Percentiles rank a stretch among this genome's conserved stretches.
These are phyloP conservation scores for Apocynum venetum DNA, from an alignment of 257 asterid genomes.

Conservation along the genomic window DNA sequence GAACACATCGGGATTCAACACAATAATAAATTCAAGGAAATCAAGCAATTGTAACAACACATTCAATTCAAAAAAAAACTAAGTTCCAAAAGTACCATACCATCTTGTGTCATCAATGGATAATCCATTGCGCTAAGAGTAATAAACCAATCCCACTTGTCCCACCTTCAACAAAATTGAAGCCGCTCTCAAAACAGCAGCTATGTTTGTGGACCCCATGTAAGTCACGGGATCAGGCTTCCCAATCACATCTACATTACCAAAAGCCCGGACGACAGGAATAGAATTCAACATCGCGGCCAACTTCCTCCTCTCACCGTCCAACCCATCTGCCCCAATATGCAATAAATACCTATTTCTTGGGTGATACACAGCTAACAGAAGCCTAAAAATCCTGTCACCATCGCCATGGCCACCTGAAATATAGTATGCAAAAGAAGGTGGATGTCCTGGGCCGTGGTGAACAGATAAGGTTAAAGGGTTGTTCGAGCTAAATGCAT, in stretches of 20 bases:
- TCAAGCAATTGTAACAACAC: neutral
- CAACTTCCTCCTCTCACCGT: conserved; percentile 67
- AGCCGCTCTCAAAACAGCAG: conserved; percentile 76
- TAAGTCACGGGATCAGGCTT: conserved; percentile 92
- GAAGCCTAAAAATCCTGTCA: conserved; percentile 71
- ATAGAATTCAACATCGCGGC: conserved; percentile 64
- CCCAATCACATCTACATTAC: conserved; percentile 94
- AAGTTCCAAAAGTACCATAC: conserved; percentile 40
- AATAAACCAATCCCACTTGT: conserved; percentile 94
- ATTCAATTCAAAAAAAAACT: conserved; percentile 13
- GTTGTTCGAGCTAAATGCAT: conserved; percentile 54
- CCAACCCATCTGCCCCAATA: conserved; percentile 64
- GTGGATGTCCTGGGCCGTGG: conserved; percentile 76
- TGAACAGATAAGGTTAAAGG: conserved; percentile 51
- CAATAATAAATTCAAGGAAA: conserved; percentile 1
- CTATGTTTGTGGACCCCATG: conserved; percentile 88
- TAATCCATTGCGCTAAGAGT: conserved; percentile 86
- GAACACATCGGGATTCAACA: neutral
- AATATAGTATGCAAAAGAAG: conserved; percentile 84
- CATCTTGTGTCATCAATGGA: conserved; percentile 92
- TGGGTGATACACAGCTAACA: conserved; percentile 92
- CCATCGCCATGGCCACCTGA: conserved; percentile 74
- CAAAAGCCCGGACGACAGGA: conserved; percentile 73
- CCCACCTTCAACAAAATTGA: conserved; percentile 80
- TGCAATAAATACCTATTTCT: conserved; percentile 94